phyloP scores from a whole-genome alignment of 371 early-diverging fungal species.

The Mucor mucedo region DNA sequence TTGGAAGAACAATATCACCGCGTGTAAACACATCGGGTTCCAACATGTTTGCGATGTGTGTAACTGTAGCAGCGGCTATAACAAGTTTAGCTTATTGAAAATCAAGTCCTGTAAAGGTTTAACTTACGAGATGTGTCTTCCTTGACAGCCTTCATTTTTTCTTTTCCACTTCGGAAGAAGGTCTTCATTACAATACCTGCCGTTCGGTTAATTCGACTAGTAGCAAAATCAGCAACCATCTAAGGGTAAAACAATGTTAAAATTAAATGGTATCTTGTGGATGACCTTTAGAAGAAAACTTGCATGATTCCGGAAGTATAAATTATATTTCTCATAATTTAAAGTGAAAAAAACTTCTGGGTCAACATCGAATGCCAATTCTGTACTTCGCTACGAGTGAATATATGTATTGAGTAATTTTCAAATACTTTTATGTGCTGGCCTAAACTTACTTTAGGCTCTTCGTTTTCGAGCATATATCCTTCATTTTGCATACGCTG shows the following conservation, averaged over 20 bases:
- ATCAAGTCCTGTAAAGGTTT: background rate
- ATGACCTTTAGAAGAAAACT: background rate
- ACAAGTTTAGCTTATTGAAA: background rate
- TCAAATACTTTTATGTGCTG: too few species aligned
- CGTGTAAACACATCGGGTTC: conserved; percentile 53
- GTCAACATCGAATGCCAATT: conserved; percentile 50
- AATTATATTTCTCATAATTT: conserved; percentile 76
- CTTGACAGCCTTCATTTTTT: conserved; percentile 50
- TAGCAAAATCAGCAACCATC: conserved; percentile 48
- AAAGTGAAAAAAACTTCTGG: conserved; percentile 65
- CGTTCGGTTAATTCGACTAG: conserved; percentile 65
- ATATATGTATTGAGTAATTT: too few species aligned
- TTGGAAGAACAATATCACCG: conserved; percentile 57
- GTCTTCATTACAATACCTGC: conserved; percentile 67
- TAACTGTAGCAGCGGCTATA: conserved; percentile 52
- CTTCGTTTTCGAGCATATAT: background rate
- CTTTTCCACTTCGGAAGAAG: conserved; percentile 58
- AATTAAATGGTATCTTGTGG: too few species aligned
- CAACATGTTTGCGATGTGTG: conserved; percentile 59
- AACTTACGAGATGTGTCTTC: conserved; percentile 43
- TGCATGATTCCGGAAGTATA: conserved; percentile 74
- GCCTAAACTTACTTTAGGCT: background rate
- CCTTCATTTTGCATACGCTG: background rate
- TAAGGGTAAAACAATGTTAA: background rate
- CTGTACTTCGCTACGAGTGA: background rate